Conservation (phyloP, 345 rosid genomes). For the Turnera subulata region DNA sequence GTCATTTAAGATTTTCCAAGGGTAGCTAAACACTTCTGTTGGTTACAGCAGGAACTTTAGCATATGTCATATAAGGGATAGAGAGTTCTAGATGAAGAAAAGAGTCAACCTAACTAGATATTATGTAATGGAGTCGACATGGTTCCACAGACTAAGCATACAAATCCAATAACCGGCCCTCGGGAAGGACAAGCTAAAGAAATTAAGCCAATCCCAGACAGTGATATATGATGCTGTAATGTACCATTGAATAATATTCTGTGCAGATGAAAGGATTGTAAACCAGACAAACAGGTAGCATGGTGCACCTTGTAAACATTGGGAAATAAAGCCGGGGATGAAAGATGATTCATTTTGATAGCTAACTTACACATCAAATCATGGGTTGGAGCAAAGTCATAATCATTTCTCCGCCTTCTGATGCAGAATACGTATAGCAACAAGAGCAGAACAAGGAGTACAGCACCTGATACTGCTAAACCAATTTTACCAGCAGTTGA, state of each 20-base stretch:
- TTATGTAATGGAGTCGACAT: too few species aligned
- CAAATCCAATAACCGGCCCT: too few species aligned
- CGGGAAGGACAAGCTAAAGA: too few species aligned
- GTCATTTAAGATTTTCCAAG: too few species aligned
- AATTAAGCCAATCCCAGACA: not conserved
- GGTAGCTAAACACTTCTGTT: too few species aligned
- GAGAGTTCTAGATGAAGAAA: too few species aligned
- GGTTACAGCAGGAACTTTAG: too few species aligned
- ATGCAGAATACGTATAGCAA: slow-evolving; percentile 55
- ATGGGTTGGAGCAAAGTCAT: slow-evolving; percentile 91
- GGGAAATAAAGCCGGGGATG: not conserved
- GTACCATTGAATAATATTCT: not conserved
- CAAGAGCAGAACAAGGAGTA: slow-evolving; percentile 38
- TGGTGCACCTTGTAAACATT: not conserved
- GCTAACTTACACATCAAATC: slow-evolving; percentile 74
- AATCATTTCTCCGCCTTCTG: slow-evolving; percentile 65
- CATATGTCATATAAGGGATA: too few species aligned
- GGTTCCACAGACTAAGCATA: too few species aligned
- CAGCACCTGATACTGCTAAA: slow-evolving; percentile 52
- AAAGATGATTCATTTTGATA: slow-evolving; percentile 4
- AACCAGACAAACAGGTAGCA: not conserved
- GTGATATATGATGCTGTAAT: not conserved
- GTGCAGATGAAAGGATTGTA: too few species aligned
- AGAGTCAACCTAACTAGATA: too few species aligned
- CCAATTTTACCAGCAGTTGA: slow-evolving; percentile 80